Base-by-base conservation (phyloP, 2,329 filamentous ascomycete genomes). In the Sporothrix luriei region DNA sequence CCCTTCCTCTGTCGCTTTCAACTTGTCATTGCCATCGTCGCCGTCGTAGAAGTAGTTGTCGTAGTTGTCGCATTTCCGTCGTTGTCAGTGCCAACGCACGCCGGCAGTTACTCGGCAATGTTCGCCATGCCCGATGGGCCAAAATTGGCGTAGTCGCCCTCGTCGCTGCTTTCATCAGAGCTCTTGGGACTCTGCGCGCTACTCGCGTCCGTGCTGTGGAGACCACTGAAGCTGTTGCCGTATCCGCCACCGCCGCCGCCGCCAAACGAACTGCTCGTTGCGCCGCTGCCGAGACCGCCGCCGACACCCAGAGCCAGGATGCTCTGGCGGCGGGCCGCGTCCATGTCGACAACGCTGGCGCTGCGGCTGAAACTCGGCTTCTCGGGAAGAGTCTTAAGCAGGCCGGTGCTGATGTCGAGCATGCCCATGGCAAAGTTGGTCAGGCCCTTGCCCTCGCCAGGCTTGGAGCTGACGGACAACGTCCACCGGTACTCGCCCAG, bases 401-500 rank as follows among this genome's bases (percentile, higher is more conserved):
- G 78, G 0, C 88, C 88, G 0, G 88, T 90, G 24, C 87, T 90
- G 68, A 90, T 90, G 76, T 93, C 91, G 55, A 93, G 81, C 84
- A 91, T 92, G 2, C 89, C 89, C 82, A 93, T 89, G n/a, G 91
- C 90, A 74, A 92, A 92, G 72, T 87, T 84, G 0, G 88, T 90
- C 68, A 90, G 76, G 0, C 84, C 83, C 62, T 81, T 84, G 68
- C 83, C 84, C 74, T 86, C 85, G 2, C 85, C 73, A 0, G 91
- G 88, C 77, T 93, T 92, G 57, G 88, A 90, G 79, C 90, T 94
- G 62, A 98, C 94, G 10, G 90, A 91, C 69, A 98, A 83, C 11
- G 94, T 97, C 94, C 94, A 99, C 65, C 93, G 87, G 77, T 97
- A 98, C 80, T 99, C 94, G 71, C 89, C 90, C 26, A 98, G 81